phyloP scores from a whole-genome alignment of 2,329 filamentous ascomycete genomes.

The Dothistroma pini region DNA sequence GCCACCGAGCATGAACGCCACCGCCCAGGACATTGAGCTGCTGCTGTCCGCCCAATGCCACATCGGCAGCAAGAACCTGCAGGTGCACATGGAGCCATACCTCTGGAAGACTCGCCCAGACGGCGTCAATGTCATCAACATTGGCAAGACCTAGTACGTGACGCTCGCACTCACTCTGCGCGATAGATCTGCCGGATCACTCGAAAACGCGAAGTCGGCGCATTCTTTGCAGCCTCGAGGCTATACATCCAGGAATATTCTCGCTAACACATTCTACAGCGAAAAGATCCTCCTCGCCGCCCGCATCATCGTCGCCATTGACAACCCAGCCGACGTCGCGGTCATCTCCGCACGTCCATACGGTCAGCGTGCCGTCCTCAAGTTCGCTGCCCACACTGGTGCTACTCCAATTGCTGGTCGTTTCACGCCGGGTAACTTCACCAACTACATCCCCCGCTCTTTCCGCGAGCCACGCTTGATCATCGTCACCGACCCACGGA shows the following conservation, averaged over 20 bases:
- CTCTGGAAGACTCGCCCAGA: conserved; percentile 99
- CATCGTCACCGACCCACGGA: conserved; percentile 98
- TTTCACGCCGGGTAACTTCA: conserved; percentile 99
- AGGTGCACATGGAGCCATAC: conserved; percentile 99
- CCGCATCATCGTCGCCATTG: conserved; percentile 96
- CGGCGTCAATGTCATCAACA: conserved; percentile 98
- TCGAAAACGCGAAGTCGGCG: not conserved
- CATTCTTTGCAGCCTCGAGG: conserved; percentile 1
- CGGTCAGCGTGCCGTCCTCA: conserved; percentile 98
- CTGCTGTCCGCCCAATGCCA: conserved; percentile 95
- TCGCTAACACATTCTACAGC: conserved; percentile 52
- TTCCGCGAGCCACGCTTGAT: conserved; percentile 99
- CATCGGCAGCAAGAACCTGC: conserved; percentile 97
- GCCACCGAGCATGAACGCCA: conserved; percentile 93
- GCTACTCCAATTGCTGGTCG: conserved; percentile 97
- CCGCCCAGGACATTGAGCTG: conserved; percentile 98
- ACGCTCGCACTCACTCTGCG: not conserved
- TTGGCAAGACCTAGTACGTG: conserved; percentile 98
- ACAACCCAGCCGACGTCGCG: conserved; percentile 99
- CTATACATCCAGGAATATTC: not conserved
- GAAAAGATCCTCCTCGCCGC: conserved; percentile 99
- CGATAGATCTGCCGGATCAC: not conserved
- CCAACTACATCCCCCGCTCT: conserved; percentile 99
- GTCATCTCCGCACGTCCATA: conserved; percentile 99
- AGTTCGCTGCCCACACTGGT: conserved; percentile 98